These are phyloP conservation scores for Hyaloscypha bicolor DNA, from an alignment of 495 filamentous ascomycete species.

Conservation along the genomic window DNA sequence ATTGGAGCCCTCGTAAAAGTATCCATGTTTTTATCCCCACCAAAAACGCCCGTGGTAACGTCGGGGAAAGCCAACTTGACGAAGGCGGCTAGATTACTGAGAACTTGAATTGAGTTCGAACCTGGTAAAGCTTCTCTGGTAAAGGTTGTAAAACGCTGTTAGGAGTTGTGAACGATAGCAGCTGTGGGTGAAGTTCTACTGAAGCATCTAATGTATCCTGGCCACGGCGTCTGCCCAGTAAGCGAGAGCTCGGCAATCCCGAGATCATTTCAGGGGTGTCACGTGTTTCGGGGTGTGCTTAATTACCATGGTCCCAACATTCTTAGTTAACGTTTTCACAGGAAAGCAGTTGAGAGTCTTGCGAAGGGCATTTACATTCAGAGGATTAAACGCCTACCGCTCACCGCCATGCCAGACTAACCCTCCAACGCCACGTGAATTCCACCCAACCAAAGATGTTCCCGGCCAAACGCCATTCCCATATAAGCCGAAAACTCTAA, in stretches of 20 bases:
- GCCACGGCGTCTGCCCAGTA: neutral
- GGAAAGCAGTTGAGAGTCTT: too few relatives aligned
- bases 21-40: too few relatives aligned
- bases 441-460: neutral
- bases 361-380: neutral
- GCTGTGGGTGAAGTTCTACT: too few relatives aligned
- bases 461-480: neutral
- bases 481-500: neutral
- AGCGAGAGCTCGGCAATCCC: neutral
- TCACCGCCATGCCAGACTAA: slow-evolving; percentile 1
- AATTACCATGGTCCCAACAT: too few relatives aligned
- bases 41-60: neutral
- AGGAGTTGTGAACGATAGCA: too few relatives aligned
- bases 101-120: too few relatives aligned
- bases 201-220: too few relatives aligned
- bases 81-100: neutral
- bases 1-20: too few relatives aligned
- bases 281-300: neutral
- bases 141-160: too few relatives aligned
- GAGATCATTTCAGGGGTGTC: neutral
- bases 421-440: neutral
- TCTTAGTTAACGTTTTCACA: too few relatives aligned
- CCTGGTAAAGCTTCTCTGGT: neutral
- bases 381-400: neutral
- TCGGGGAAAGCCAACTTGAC: neutral